A percentile compares a stretch with the other conserved stretches of the same genome.
phyloP scores from a whole-genome alignment of 768 basidiomycete species.

The Daedaleopsis sinensis region DNA sequence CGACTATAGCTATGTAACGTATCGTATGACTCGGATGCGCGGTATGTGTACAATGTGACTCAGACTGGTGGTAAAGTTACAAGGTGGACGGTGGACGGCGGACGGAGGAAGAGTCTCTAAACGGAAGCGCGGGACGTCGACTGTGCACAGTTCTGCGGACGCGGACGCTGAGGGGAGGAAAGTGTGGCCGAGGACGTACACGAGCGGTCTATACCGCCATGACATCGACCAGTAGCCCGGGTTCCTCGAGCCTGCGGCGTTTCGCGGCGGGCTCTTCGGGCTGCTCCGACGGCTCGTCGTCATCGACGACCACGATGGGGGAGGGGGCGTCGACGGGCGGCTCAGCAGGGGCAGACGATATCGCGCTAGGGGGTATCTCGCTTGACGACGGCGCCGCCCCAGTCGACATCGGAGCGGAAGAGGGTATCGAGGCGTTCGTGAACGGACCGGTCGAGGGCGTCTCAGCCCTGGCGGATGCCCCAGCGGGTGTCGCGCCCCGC shows the following conservation, averaged over 20 bases:
- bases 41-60: constrained; percentile 10
- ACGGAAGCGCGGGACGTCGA: background rate
- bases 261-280: constrained; percentile 57
- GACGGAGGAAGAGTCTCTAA: background rate
- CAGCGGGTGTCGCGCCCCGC: constrained; percentile 34
- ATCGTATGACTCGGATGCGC: background rate
- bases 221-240: constrained; percentile 15
- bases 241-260: constrained; percentile 45
- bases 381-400: constrained; percentile 21
- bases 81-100: background rate
- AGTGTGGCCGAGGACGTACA: no score
- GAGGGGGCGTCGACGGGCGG: constrained; percentile 41
- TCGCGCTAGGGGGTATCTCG: background rate
- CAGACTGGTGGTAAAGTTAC: background rate
- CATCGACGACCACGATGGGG: constrained; percentile 60
- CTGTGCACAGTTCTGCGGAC: background rate
- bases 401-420: constrained; percentile 24
- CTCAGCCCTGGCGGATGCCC: constrained; percentile 18
- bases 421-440: constrained; percentile 47
- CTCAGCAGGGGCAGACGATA: constrained; percentile 19
- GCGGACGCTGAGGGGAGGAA: background rate
- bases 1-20: constrained; percentile 19
- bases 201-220: constrained; percentile 7
- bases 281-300: constrained; percentile 46
- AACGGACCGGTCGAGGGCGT: constrained; percentile 38